Evolutionary conservation across 106 monocot genomes (phyloP).

Genomic region (Ottelia alismoides): DNA sequence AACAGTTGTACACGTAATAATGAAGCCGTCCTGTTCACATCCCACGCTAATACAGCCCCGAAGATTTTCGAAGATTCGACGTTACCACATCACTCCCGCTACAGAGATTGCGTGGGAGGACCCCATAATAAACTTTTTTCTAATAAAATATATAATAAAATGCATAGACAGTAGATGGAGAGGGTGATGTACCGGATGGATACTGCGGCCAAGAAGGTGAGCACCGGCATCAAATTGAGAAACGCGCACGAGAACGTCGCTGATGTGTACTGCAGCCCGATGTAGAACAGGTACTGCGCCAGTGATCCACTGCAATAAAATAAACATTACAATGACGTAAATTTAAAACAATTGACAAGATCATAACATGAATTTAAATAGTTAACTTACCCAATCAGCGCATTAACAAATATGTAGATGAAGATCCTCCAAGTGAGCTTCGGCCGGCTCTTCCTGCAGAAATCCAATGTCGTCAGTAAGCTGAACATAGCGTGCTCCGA

Average conservation of each 20-base stretch:
- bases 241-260: conserved; percentile 23
- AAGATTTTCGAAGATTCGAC: no score
- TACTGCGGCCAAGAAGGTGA: conserved; percentile 16
- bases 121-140: no score
- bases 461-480: no score
- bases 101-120: no score
- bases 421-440: conserved; percentile 35
- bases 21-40: no score
- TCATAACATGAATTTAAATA: not conserved
- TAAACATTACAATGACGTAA: not conserved
- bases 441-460: conserved; percentile 33
- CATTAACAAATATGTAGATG: conserved; percentile 37
- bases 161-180: no score
- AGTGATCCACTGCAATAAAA: conserved; percentile 7
- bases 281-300: conserved; percentile 19
- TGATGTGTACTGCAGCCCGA: conserved; percentile 17
- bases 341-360: not conserved
- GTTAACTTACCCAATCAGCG: conserved; percentile 38
- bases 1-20: no score
- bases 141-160: no score
- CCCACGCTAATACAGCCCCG: no score
- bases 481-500: not conserved
- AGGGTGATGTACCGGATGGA: conserved; percentile 11
- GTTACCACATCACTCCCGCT: no score
- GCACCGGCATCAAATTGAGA: conserved; percentile 20